Percentiles rank a stretch among this genome's conserved stretches.
Conservation (phyloP, 2,329 filamentous ascomycete genomes). For the Macrophomina pseudophaseolina region DNA sequence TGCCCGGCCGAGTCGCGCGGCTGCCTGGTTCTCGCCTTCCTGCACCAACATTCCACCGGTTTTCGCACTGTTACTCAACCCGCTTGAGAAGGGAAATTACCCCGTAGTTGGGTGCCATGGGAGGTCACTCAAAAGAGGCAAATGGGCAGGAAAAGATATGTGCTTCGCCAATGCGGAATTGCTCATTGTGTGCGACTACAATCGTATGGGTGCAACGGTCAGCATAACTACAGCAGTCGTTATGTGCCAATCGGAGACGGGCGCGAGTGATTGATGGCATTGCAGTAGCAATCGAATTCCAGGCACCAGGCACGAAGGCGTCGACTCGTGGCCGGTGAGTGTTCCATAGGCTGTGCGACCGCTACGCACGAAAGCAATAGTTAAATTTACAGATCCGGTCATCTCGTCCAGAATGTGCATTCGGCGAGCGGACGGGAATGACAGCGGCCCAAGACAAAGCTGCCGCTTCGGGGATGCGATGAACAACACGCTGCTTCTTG, state of each 20-base stretch:
- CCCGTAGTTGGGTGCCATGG: constrained; percentile 15
- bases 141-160: constrained; percentile 8
- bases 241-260: constrained; percentile 17
- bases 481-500: constrained; percentile 2
- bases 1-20: constrained; percentile 6
- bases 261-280: constrained; percentile 17
- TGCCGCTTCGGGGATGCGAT: neutral
- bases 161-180: constrained; percentile 11
- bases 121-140: constrained; percentile 7
- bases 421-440: neutral
- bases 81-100: constrained; percentile 17
- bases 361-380: constrained; percentile 13
- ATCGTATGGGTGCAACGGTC: constrained; percentile 12
- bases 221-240: constrained; percentile 15
- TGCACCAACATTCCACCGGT: constrained; percentile 4
- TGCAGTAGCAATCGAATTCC: constrained; percentile 6
- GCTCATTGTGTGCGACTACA: constrained; percentile 21
- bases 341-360: constrained; percentile 8
- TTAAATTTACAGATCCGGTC: neutral
- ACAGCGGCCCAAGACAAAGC: constrained; percentile 1
- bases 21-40: neutral
- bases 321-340: constrained; percentile 12
- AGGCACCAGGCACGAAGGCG: constrained; percentile 22
- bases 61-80: constrained; percentile 9
- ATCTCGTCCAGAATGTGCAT: neutral